phyloP scores from a whole-genome alignment of 371 early-diverging fungal species.

The Sporodiniella umbellata region DNA sequence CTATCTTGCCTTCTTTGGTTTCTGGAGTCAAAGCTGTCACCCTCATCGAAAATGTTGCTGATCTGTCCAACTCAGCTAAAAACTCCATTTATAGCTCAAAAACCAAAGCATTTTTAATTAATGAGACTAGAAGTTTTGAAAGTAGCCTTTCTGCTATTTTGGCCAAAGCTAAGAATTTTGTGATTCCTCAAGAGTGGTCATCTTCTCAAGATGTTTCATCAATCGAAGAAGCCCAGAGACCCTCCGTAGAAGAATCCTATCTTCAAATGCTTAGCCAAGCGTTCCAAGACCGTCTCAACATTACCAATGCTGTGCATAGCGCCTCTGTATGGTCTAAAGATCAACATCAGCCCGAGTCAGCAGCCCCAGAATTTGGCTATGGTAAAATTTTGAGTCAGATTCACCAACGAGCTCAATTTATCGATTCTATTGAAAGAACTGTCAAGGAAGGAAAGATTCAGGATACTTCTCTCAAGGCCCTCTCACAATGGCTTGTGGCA shows the following conservation, averaged over 20 bases:
- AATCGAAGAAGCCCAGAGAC: background rate
- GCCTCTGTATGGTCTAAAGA: conserved; percentile 45
- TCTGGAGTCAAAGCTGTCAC: conserved; percentile 15
- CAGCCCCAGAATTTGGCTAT: conserved; percentile 84
- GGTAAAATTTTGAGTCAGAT: conserved; percentile 69
- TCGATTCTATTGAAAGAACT: conserved; percentile 55
- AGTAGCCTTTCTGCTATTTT: conserved; percentile 7
- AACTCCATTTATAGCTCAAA: conserved; percentile 3
- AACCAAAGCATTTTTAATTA: conserved; percentile 5
- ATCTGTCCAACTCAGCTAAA: conserved; percentile 20
- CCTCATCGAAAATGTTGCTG: conserved; percentile 7
- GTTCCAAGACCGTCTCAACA: conserved; percentile 72
- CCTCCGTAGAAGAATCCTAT: conserved; percentile 69
- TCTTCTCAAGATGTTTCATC: conserved; percentile 1
- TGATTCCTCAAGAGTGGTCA: conserved; percentile 17
- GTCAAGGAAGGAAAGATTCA: conserved; percentile 54
- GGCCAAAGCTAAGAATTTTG: conserved; percentile 11
- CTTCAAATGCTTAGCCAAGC: conserved; percentile 75
- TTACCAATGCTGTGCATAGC: conserved; percentile 69
- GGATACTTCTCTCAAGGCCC: conserved; percentile 51
- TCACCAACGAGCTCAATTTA: conserved; percentile 69
- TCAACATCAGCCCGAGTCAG: conserved; percentile 36
- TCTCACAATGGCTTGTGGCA: conserved; percentile 68
- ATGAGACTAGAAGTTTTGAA: conserved; percentile 1
- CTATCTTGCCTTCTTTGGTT: conserved; percentile 29